Base-by-base conservation (phyloP, 345 rosid genomes). In the Melaleuca quinquenervia region DNA sequence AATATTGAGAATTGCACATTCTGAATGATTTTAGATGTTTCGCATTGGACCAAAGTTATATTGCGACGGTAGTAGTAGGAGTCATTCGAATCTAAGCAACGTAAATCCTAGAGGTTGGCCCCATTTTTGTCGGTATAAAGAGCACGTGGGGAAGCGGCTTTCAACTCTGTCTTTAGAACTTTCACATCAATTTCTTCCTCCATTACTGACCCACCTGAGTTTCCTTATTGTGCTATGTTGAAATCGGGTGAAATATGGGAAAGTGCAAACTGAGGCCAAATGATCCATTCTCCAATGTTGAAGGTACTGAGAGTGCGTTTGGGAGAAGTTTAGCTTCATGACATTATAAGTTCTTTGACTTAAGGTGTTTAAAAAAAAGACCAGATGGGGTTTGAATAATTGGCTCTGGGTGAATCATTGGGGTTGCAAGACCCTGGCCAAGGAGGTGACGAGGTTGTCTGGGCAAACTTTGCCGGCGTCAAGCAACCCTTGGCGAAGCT, bases 401-500 rank as follows among this genome's bases (percentile, higher is more conserved):
- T 27, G 20, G 75, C 41, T 7, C 20, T 62, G 7, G 32, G 16
- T 58, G 41, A 41, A 41, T 64, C 0, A 0, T 64, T 32, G 45
- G 76, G 45, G 45, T 32, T 18, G 24, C 21, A 6, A 11, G 18
- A 32, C 76, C 45, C 20, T 0, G 3, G 12, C 3, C 76, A 2
- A 16, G 45, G 76, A 64, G 76, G 45, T 0, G 1, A 11, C 0
- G 11, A 2, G 12, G 21, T 64, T 5, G 1, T 0, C 16, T 64
- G 44, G 78, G 45, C 0, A 0, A 64, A 32, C 45, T 64, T 64
- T 64, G 45, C 48, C 0, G 0, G 11, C 9, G 24, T 64, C 3
- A 0, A 64, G 78, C 45, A 64, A 64, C 20, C 78, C 24, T 64
- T 32, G 45, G 24, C 48, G 2, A 64, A 32, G 78, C 24, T 16